Percentiles rank a stretch among this genome's conserved stretches.
Evolutionary conservation across 169 alveolate genomes (phyloP).

Genomic region (Babesia bovis): DNA sequence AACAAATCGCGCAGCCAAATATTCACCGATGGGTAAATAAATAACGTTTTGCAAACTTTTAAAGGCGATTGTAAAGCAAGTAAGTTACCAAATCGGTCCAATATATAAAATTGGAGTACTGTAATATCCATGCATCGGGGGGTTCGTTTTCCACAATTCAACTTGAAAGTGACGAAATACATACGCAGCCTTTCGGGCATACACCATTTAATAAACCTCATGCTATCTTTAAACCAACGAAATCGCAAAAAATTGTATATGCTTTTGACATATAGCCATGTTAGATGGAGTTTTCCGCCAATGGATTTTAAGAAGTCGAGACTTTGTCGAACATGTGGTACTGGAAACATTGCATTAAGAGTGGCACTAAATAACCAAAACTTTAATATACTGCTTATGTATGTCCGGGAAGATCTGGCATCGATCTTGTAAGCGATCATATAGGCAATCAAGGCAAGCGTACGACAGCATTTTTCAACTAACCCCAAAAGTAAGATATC

Average conservation of each 20-base stretch:
- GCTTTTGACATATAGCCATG: background rate
- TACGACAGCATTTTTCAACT: slow-evolving; percentile 1
- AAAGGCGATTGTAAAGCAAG: background rate
- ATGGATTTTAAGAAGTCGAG: background rate
- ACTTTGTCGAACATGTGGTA: background rate
- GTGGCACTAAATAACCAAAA: background rate
- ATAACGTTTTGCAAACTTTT: background rate
- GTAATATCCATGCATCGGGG: background rate
- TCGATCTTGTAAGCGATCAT: background rate
- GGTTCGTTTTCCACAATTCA: no score
- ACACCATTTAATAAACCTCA: background rate
- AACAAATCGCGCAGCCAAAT: background rate
- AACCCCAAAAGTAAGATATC: background rate
- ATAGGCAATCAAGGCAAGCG: background rate
- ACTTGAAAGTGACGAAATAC: no score
- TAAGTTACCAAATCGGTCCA: background rate
- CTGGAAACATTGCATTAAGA: background rate
- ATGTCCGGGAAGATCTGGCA: background rate
- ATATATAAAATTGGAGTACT: background rate
- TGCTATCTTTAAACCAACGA: background rate
- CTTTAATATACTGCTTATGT: background rate
- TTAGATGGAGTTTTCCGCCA: background rate
- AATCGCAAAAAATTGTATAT: background rate
- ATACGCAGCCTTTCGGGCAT: background rate
- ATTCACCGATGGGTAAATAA: slow-evolving; percentile 13